These are phyloP conservation scores for Metschnikowia bowlesiae DNA, from an alignment of 805 yeast genomes.

Conservation along the genomic window DNA sequence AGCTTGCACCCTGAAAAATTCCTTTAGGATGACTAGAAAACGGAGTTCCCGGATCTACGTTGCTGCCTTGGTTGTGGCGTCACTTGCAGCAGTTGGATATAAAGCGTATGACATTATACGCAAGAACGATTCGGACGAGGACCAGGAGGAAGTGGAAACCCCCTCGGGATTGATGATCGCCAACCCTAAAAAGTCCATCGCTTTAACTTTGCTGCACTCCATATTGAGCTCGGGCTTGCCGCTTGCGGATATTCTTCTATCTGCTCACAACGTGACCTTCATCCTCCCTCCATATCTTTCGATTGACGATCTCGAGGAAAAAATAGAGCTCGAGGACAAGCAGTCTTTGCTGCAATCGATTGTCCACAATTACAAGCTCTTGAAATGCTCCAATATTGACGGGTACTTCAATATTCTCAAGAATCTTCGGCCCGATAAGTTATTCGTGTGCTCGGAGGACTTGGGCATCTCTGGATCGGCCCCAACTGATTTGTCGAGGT, in stretches of 20 bases:
- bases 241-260: conserved; percentile 33
- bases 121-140: background rate
- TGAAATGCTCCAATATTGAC: conserved; percentile 35
- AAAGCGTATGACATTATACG: conserved; percentile 25
- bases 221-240: conserved; percentile 36
- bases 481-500: conserved; percentile 34
- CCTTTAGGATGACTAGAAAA: conserved; percentile 11
- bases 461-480: conserved; percentile 29
- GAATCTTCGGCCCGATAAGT: conserved; percentile 38
- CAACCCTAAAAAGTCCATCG: conserved; percentile 33
- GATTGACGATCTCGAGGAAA: conserved; percentile 32
- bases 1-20: too few relatives aligned
- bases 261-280: conserved; percentile 38
- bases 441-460: conserved; percentile 39
- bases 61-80: conserved; percentile 34
- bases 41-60: conserved; percentile 28
- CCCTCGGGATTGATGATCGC: background rate
- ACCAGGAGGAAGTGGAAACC: background rate
- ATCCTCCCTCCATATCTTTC: conserved; percentile 42
- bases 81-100: conserved; percentile 31
- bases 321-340: conserved; percentile 11
- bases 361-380: conserved; percentile 33
- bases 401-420: conserved; percentile 38
- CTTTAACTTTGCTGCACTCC: conserved; percentile 39
- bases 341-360: conserved; percentile 22